Conservation (phyloP, 2,329 filamentous ascomycete genomes). For the Fusarium decemcellulare region DNA sequence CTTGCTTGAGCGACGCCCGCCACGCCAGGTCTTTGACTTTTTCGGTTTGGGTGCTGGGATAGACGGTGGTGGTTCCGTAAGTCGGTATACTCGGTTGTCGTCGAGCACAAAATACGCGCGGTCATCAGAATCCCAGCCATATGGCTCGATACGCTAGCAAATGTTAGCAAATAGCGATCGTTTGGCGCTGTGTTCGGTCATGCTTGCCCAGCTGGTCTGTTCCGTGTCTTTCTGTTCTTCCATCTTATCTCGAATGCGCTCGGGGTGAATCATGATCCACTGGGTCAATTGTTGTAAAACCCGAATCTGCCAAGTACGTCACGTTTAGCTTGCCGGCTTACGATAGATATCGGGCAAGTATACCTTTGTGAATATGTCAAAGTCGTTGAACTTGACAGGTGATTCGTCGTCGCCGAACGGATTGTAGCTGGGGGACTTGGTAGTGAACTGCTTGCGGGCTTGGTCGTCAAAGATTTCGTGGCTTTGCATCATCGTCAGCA, state of each 20-base stretch:
- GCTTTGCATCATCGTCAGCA: constrained; percentile 60
- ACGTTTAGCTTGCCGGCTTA: constrained; percentile 3
- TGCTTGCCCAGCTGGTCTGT: constrained; percentile 84
- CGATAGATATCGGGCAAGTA: constrained; percentile 3
- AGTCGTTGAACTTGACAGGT: constrained; percentile 81
- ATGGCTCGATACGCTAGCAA: constrained; percentile 79
- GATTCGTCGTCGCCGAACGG: constrained; percentile 86
- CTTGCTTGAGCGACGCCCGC: constrained; percentile 78
- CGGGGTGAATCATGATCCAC: constrained; percentile 90
- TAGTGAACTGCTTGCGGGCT: constrained; percentile 86
- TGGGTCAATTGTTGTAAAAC: constrained; percentile 90
- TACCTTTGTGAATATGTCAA: constrained; percentile 87
- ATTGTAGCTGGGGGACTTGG: constrained; percentile 84
- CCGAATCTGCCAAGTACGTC: constrained; percentile 64
- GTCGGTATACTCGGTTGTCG: constrained; percentile 92
- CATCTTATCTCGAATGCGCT: constrained; percentile 89
- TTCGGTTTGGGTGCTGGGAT: constrained; percentile 77
- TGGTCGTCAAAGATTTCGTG: constrained; percentile 94
- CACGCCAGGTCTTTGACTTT: constrained; percentile 66
- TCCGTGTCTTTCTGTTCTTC: constrained; percentile 85
- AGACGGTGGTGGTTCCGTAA: constrained; percentile 79
- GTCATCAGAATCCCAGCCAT: constrained; percentile 91
- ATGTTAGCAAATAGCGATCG: constrained; percentile 30
- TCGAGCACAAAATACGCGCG: constrained; percentile 92
- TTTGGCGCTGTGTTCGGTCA: constrained; percentile 51